phyloP scores from a whole-genome alignment of 2,329 filamentous ascomycete genomes.

The Diaporthe aspalathi region DNA sequence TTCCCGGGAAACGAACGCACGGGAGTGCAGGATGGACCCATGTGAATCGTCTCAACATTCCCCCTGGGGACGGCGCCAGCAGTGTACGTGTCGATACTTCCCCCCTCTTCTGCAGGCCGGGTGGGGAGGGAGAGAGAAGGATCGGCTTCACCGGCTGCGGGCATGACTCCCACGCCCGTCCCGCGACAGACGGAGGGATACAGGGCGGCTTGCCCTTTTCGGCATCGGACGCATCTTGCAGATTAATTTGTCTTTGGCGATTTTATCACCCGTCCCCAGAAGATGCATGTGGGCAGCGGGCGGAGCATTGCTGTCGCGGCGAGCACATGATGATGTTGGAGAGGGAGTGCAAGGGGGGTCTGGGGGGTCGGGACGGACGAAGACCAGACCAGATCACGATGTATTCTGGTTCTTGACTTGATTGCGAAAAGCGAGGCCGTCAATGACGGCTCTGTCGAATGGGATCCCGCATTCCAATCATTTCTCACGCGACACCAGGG shows the following conservation, averaged over 20 bases:
- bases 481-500: neutral
- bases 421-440: neutral
- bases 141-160: neutral
- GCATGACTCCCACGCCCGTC: neutral
- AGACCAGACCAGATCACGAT: neutral
- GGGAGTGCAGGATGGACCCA: neutral
- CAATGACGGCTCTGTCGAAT: neutral
- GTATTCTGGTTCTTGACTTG: neutral
- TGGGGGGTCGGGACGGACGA: neutral
- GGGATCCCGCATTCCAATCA: neutral
- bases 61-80: neutral
- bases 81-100: neutral
- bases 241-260: neutral
- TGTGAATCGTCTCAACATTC: neutral
- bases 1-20: neutral
- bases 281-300: neutral
- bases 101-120: neutral
- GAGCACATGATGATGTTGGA: neutral
- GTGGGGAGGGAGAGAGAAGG: neutral
- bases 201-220: neutral
- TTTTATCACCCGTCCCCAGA: neutral
- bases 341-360: no score
- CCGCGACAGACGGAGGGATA: neutral
- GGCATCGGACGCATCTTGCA: neutral
- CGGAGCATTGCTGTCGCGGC: neutral